These are phyloP conservation scores for Rhodotorula mucilaginosa DNA, from an alignment of 1,284 basidiomycete genomes.

Conservation along the genomic window DNA sequence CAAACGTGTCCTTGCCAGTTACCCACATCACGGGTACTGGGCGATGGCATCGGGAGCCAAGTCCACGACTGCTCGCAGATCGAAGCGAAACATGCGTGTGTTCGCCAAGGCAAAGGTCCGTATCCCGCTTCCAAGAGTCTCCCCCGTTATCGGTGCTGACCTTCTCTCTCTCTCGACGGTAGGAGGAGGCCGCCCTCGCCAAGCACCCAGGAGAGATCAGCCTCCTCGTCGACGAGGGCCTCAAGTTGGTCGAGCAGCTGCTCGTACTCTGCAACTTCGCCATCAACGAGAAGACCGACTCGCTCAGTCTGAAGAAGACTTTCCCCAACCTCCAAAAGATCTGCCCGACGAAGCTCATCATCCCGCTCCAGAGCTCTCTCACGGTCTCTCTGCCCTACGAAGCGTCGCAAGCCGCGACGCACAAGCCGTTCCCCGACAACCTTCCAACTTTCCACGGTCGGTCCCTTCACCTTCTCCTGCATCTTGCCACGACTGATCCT, in stretches of 20 bases:
- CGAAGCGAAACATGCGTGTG: conserved; percentile 63
- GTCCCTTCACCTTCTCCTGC: conserved; percentile 34
- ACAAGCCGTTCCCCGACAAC: conserved; percentile 78
- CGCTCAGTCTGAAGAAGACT: conserved; percentile 63
- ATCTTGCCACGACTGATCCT: background rate
- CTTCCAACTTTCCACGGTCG: conserved; percentile 74
- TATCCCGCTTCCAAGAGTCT: conserved; percentile 14
- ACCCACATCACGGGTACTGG: conserved; percentile 93
- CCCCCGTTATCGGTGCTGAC: background rate
- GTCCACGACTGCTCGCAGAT: conserved; percentile 69
- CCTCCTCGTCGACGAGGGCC: conserved; percentile 58
- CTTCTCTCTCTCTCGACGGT: fast-evolving
- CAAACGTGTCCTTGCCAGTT: conserved; percentile 67
- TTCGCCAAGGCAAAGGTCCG: conserved; percentile 65
- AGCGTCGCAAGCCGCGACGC: conserved; percentile 56
- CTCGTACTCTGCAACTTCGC: conserved; percentile 63
- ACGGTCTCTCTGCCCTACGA: conserved; percentile 80
- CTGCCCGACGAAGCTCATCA: conserved; percentile 67
- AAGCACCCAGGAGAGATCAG: background rate
- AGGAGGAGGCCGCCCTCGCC: background rate
- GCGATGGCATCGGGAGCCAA: conserved; percentile 84
- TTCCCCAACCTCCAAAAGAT: conserved; percentile 64
- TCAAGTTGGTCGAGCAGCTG: conserved; percentile 66
- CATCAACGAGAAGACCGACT: conserved; percentile 51
- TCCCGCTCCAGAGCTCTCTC: conserved; percentile 90